A percentile compares a stretch with the other conserved stretches of the same genome.
phyloP scores from a whole-genome alignment of 441 rosid genomes.

The Pelargonium myrrhifolium region DNA sequence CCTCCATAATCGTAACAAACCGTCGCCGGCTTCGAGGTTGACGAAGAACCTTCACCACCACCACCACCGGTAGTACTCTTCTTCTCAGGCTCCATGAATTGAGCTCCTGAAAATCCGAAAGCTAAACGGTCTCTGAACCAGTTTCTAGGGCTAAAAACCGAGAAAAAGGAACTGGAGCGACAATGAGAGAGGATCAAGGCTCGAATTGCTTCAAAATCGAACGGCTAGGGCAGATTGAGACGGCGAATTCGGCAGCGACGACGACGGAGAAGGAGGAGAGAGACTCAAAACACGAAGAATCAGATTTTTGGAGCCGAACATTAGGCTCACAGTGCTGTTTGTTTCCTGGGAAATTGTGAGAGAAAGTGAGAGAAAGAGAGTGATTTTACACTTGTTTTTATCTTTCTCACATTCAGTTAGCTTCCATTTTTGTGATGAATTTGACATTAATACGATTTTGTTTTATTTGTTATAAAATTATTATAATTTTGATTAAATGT shows the following conservation, averaged over 20 bases:
- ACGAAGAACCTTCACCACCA: slow-evolving; percentile 8
- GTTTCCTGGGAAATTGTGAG: not conserved
- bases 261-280: not conserved
- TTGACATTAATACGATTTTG: slow-evolving; percentile 3
- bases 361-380: not conserved
- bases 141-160: not conserved
- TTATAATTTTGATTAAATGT: not conserved
- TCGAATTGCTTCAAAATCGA: not conserved
- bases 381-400: not conserved
- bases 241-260: not conserved
- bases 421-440: slow-evolving; percentile 6
- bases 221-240: not conserved
- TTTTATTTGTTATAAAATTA: not conserved
- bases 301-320: not conserved
- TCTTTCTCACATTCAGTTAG: slow-evolving; percentile 17
- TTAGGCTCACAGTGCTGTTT: not conserved
- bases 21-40: slow-evolving; percentile 5
- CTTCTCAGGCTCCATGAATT: slow-evolving; percentile 13
- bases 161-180: not conserved
- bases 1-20: slow-evolving; percentile 5
- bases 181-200: not conserved
- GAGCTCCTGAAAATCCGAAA: not conserved
- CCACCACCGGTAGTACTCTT: not conserved
- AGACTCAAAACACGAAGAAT: not conserved
- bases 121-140: not conserved